These are phyloP conservation scores for Euptelea pleiosperma DNA, from an alignment of 164 flowering plant genomes.

Conservation along the genomic window DNA sequence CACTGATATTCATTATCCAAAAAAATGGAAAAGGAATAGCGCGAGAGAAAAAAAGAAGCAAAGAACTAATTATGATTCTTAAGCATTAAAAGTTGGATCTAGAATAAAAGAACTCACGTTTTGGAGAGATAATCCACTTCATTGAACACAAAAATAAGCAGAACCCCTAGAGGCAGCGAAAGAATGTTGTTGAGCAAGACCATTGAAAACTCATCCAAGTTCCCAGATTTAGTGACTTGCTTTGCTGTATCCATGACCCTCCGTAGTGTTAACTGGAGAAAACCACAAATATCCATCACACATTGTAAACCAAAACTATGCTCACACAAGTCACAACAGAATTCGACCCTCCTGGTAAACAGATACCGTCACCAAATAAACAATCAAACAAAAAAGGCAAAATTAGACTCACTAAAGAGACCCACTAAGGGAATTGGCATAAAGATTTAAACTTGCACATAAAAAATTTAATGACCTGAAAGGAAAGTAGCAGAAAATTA, in stretches of 20 bases:
- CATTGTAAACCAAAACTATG: neutral
- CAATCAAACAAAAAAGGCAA: neutral
- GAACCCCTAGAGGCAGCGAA: constrained; percentile 79
- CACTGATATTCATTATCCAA: neutral
- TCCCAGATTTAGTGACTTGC: constrained; percentile 87
- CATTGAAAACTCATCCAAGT: constrained; percentile 92
- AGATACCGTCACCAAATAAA: too few species aligned
- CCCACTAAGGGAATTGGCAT: too few species aligned
- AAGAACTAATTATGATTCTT: too few species aligned
- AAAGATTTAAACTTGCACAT: too few species aligned
- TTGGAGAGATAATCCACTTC: constrained; percentile 78
- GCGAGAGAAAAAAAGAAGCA: neutral
- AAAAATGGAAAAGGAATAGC: neutral
- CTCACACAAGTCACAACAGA: too few species aligned
- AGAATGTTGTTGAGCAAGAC: constrained; percentile 91
- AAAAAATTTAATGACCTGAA: too few species aligned
- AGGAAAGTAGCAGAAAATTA: too few species aligned
- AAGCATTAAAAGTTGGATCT: too few species aligned
- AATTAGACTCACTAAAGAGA: too few species aligned
- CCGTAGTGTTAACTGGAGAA: constrained; percentile 74
- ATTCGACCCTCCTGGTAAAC: too few species aligned
- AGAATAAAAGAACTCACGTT: constrained; percentile 63
- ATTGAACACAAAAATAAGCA: constrained; percentile 64
- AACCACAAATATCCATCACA: neutral
- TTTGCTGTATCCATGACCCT: constrained; percentile 98